phyloP scores from a whole-genome alignment of 352 stramenopile species.

The Phytophthora foliorum region DNA sequence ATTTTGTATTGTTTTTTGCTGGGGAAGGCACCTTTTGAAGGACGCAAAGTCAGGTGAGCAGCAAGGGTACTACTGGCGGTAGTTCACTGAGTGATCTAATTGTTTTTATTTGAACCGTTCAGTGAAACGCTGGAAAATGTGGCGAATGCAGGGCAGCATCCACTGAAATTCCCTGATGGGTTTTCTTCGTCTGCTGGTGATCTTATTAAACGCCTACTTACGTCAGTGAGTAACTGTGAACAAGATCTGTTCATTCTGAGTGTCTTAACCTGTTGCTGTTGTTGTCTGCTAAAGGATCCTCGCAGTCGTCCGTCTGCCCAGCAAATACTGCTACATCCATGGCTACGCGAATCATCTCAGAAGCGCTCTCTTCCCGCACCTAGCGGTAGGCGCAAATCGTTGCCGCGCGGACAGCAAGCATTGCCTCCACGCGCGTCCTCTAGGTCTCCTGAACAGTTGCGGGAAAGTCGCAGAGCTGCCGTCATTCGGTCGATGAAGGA shows the following conservation, averaged over 20 bases:
- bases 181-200: constrained; percentile 68
- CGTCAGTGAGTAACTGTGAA: constrained; percentile 34
- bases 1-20: constrained; percentile 81
- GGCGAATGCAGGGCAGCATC: constrained; percentile 52
- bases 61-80: neutral
- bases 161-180: constrained; percentile 57
- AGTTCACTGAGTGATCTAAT: neutral
- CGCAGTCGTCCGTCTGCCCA: constrained; percentile 48
- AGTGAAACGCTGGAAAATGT: constrained; percentile 81
- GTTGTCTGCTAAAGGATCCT: constrained; percentile 46
- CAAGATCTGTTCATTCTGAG: neutral
- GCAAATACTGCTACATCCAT: constrained; percentile 68
- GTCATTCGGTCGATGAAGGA: constrained; percentile 29
- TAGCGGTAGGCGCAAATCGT: constrained; percentile 24
- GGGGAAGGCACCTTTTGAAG: constrained; percentile 78
- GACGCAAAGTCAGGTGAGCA: constrained; percentile 68
- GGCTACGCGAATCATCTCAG: constrained; percentile 47
- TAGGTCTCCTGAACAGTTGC: constrained; percentile 24
- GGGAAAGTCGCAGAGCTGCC: constrained; percentile 23
- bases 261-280: constrained; percentile 3
- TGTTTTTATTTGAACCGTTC: neutral
- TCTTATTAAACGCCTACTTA: constrained; percentile 73
- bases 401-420: constrained; percentile 7
- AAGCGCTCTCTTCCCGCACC: constrained; percentile 16
- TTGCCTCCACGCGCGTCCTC: constrained; percentile 28